A percentile compares a stretch with the other conserved stretches of the same genome.
These are phyloP conservation scores for Mortierella sp. DNA, from an alignment of 371 early-diverging fungal genomes.

Conservation along the genomic window DNA sequence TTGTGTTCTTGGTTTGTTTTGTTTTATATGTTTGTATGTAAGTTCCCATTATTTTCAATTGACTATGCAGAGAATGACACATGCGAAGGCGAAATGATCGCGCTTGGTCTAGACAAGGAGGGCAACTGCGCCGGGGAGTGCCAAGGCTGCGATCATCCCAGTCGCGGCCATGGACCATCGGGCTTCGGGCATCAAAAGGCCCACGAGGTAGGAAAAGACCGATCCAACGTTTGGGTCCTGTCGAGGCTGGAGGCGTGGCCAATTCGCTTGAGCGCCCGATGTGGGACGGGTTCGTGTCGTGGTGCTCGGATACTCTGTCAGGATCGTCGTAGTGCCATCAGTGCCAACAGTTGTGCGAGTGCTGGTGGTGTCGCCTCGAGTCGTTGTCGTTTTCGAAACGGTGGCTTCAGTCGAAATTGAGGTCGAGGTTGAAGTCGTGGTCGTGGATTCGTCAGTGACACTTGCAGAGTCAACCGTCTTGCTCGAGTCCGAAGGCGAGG, in stretches of 20 bases:
- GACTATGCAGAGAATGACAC: too few species aligned
- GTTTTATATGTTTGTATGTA: too few species aligned
- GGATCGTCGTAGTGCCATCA: constrained; percentile 38
- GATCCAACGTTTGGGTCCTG: background rate
- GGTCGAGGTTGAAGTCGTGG: background rate
- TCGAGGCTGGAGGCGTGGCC: background rate
- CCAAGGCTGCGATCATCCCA: constrained; percentile 5
- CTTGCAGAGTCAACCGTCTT: background rate
- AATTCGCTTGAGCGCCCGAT: constrained; percentile 19
- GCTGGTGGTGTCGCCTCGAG: constrained; percentile 26
- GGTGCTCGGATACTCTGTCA: constrained; percentile 48
- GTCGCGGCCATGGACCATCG: background rate
- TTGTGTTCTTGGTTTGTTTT: too few species aligned
- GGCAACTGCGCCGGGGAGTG: constrained; percentile 11
- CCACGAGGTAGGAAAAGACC: background rate
- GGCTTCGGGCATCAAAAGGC: background rate
- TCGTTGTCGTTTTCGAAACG: constrained; percentile 42
- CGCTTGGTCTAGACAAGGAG: constrained; percentile 6
- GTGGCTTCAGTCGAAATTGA: constrained; percentile 18
- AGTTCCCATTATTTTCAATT: too few species aligned
- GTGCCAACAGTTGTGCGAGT: constrained; percentile 36
- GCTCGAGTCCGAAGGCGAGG: background rate
- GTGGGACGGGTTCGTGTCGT: constrained; percentile 23
- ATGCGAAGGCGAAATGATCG: too few species aligned
- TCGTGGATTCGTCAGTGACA: background rate